Percentiles rank a stretch among this genome's conserved stretches.
Evolutionary conservation across 2,329 filamentous ascomycete genomes (phyloP).

Genomic region (Sarocladiaceae sp.): DNA sequence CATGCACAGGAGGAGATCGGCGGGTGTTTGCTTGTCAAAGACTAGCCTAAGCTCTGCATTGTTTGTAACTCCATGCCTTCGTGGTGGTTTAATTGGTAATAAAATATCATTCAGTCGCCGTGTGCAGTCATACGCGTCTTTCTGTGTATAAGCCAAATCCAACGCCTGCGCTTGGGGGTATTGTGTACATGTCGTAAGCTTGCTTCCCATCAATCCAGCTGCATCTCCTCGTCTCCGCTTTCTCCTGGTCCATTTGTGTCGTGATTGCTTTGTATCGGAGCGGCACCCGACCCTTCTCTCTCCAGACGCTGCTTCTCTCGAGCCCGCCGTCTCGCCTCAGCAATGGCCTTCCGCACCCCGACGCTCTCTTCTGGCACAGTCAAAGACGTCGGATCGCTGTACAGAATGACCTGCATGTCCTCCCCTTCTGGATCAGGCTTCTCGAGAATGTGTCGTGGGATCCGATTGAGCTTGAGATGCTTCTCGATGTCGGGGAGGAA

Average conservation of each 20-base stretch:
- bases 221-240: conserved; percentile 63
- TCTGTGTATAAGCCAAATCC: conserved; percentile 15
- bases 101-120: background rate
- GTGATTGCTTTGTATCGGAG: conserved; percentile 12
- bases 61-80: background rate
- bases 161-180: conserved; percentile 12
- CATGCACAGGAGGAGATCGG: too few relatives aligned
- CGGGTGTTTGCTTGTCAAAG: background rate
- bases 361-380: conserved; percentile 71
- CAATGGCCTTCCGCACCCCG: conserved; percentile 75
- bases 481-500: conserved; percentile 86
- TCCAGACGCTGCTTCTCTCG: conserved; percentile 52
- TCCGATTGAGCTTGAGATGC: conserved; percentile 68
- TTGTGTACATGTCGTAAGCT: background rate
- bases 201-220: conserved; percentile 45
- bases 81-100: background rate
- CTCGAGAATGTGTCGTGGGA: conserved; percentile 60
- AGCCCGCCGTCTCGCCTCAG: conserved; percentile 69
- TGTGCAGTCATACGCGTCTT: background rate
- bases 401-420: conserved; percentile 75
- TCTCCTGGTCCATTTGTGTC: conserved; percentile 10
- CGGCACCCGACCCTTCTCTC: conserved; percentile 23
- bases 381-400: conserved; percentile 73
- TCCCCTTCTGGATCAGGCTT: conserved; percentile 51
- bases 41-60: background rate